phyloP scores from a whole-genome alignment of 2,329 filamentous ascomycete species.

The Blastomyces emzantsi region DNA sequence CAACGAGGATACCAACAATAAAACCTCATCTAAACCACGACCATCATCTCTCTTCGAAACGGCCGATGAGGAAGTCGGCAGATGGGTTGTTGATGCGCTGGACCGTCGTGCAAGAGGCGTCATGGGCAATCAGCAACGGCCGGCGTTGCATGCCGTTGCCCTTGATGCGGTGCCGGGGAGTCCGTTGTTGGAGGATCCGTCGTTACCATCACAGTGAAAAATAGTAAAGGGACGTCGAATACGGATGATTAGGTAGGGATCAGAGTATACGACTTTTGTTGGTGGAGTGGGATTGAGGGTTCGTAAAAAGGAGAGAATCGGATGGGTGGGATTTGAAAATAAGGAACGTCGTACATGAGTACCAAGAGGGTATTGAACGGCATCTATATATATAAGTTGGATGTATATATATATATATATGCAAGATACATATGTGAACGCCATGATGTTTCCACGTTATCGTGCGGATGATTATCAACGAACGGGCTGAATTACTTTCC shows the following conservation, averaged over 20 bases:
- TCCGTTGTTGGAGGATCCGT: conserved; percentile 26
- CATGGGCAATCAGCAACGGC: conserved; percentile 51
- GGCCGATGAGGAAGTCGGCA: conserved; percentile 72
- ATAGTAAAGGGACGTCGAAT: too few species aligned
- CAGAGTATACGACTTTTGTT: neutral
- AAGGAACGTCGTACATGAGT: neutral
- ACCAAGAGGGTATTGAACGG: too few species aligned
- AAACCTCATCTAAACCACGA: conserved; percentile 23
- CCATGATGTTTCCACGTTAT: neutral
- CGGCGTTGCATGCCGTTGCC: conserved; percentile 79
- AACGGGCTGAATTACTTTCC: neutral
- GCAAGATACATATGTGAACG: too few species aligned
- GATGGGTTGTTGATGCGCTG: conserved; percentile 70
- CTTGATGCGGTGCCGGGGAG: conserved; percentile 57
- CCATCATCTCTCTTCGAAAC: conserved; percentile 35
- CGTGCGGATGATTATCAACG: neutral
- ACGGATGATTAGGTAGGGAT: neutral
- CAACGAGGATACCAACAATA: conserved; percentile 24
- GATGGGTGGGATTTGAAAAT: neutral
- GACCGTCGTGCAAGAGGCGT: conserved; percentile 54
- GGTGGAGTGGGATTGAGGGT: too few species aligned
- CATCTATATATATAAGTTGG: neutral
- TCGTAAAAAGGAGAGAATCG: neutral
- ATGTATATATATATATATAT: too few species aligned
- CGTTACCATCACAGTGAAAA: conserved; percentile 6